Conservation (phyloP, 179 eudicot genomes). For the Gypsophila paniculata region DNA sequence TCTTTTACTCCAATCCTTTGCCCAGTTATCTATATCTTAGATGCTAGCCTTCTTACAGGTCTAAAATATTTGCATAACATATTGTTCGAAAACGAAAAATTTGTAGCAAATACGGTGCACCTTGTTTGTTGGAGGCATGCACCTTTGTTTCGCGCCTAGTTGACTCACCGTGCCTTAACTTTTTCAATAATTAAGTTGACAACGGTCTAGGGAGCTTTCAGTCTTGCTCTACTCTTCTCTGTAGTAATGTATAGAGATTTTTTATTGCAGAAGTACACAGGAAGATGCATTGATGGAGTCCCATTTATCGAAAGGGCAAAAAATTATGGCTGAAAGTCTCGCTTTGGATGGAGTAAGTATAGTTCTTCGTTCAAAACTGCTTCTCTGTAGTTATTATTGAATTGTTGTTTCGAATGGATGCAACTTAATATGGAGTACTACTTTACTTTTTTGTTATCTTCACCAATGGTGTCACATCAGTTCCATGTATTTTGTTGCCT, state of each 20-base stretch:
- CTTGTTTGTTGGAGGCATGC: too few relatives aligned
- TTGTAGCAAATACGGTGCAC: too few relatives aligned
- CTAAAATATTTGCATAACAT: too few relatives aligned
- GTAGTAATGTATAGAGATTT: not conserved
- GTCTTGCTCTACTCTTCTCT: not conserved
- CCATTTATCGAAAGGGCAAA: constrained; percentile 45
- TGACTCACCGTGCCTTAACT: too few relatives aligned
- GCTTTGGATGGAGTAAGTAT: constrained; percentile 46
- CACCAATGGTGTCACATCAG: not conserved
- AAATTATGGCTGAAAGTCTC: constrained; percentile 43
- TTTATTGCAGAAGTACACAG: constrained; percentile 54
- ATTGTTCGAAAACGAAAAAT: too few relatives aligned
- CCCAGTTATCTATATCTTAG: too few relatives aligned
- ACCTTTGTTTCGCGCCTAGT: too few relatives aligned
- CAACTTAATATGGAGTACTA: not conserved
- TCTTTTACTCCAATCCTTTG: too few relatives aligned
- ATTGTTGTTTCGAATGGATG: not conserved
- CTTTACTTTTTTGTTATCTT: not conserved
- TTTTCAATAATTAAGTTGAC: not conserved
- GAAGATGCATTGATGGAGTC: constrained; percentile 50
- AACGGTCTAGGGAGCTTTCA: not conserved
- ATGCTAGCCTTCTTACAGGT: too few relatives aligned
- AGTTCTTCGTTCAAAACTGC: not conserved
- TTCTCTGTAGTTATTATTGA: not conserved
- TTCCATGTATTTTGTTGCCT: not conserved